Evolutionary conservation across 306 rosid species (phyloP), one percentile per base, ranked within the genome.

Genomic region (Malus asiatica): DNA sequence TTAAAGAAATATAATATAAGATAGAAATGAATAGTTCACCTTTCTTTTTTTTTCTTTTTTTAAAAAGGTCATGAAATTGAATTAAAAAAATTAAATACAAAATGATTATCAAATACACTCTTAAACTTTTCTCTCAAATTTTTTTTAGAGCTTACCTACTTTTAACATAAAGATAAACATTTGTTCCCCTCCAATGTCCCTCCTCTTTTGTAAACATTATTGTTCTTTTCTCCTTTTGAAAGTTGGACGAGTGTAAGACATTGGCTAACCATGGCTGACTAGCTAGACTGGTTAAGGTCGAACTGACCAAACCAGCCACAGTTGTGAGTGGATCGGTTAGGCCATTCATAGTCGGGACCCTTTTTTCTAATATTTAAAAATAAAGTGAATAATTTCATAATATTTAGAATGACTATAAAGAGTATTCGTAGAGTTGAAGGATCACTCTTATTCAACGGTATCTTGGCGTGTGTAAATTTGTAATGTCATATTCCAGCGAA

Each of bases 401-500:
- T 6, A 63, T 29, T 63, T 29, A 63, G 13, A 63, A 29, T 14
- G 67, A 63, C 1, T 6, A 14, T 1, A 60, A 23, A 6, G 4
- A 5, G 22, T 30, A 15, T 16, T 63, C 33, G 18, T 6, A 15
- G 67, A 16, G 42, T 63, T 32, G 23, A 33, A 64, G 32, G 20
- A 33, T 64, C 14, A 32, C 6, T 18, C 4, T 33, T 32, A 65
- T 8, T 65, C 69, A 65, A 65, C 10, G 19, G 46, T 33, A 65
- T 30, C 46, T 62, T 62, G 32, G 25, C 4, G 27, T 18, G 77
- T 46, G 51, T 46, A 35, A 35, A 1, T 35, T 35, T 35, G 33
- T 27, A 58, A 22, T 51, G 75, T 48, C 79, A 74, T 68, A 33
- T 23, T 74, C 83, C 78, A 35, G 40, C 8, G 8, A 35, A 68